Evolutionary conservation across 495 filamentous ascomycete species (phyloP), one percentile per base, ranked within the genome.

Genomic region (Xylaria venustula): DNA sequence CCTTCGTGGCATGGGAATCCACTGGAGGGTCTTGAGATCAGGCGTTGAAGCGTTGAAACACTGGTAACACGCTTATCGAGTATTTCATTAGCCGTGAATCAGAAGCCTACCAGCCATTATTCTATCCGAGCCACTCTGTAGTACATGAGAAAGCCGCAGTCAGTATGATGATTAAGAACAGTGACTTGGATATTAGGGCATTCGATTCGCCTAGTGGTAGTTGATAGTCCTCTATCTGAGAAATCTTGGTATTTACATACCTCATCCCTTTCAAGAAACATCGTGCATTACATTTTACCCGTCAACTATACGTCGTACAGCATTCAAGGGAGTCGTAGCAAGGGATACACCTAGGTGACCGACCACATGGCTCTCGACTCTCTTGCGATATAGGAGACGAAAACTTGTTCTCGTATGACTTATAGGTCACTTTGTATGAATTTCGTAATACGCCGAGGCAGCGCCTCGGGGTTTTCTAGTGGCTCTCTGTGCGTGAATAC

Each of bases 401-500:
- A 32, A 23, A 42, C 14, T 5, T 12, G 48, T 64, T 61, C 50
- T 60, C 40, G 59, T 58, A 59, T 58, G 57, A 46, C 53, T 64
- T 65, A 58, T 59, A 70, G 60, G 65, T 60, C 46, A 60, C 58
- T 63, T 61, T 20, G 60, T 61, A 56, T 36, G 40, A 53, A 60
- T 64, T 55, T 63, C 62, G 65, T 49, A 60, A 65, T 67, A 65
- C 60, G 57, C 61, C 46, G 49, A 62, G 30, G 55, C 40, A 37
- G 54, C 63, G 53, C 17, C 41, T 34, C 57, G 45, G 32, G 58
- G 61, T 64, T 54, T 64, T 53, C 59, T 64, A 60, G 44, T 56
- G 26, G 65, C 62, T 17, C 25, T 51, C 20, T 32, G 19, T 50
- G 25, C 26, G 26, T 51, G 45, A 51, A 49, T 28, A 30, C 47